Percentiles rank a stretch among this genome's conserved stretches.
Evolutionary conservation across 164 flowering plant genomes (phyloP).

Genomic region (Nymphaea colorata): DNA sequence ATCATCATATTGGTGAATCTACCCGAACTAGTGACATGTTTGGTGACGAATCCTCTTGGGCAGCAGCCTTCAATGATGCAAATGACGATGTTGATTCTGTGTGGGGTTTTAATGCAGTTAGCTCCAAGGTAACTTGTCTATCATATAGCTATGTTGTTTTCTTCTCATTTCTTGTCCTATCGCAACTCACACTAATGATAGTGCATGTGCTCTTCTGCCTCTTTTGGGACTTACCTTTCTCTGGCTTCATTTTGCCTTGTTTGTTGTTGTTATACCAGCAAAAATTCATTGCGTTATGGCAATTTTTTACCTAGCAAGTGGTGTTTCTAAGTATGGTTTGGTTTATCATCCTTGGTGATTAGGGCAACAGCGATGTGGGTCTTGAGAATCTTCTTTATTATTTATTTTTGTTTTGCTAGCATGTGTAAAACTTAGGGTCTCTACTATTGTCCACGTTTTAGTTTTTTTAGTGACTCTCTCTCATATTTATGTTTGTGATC

Average conservation of each 20-base stretch:
- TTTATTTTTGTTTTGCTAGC: background rate
- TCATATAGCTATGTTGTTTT: background rate
- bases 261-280: too few relatives aligned
- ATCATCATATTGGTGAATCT: constrained; percentile 51
- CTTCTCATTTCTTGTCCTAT: background rate
- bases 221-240: too few relatives aligned
- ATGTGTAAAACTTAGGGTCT: background rate
- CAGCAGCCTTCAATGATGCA: constrained; percentile 45
- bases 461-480: background rate
- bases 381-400: background rate
- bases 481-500: too few relatives aligned
- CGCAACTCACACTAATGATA: too few relatives aligned
- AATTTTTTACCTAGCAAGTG: background rate
- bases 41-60: constrained; percentile 84
- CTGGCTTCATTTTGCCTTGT: too few relatives aligned
- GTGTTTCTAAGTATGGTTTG: background rate
- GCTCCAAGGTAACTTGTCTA: constrained; percentile 39
- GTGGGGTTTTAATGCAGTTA: constrained; percentile 61
- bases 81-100: constrained; percentile 81
- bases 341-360: background rate
- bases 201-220: too few relatives aligned
- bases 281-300: too few relatives aligned
- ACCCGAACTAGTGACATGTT: constrained; percentile 37
- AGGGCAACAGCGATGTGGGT: background rate
- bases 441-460: background rate